Conservation (phyloP, 768 basidiomycete genomes). For the Clathrus columnatus region DNA sequence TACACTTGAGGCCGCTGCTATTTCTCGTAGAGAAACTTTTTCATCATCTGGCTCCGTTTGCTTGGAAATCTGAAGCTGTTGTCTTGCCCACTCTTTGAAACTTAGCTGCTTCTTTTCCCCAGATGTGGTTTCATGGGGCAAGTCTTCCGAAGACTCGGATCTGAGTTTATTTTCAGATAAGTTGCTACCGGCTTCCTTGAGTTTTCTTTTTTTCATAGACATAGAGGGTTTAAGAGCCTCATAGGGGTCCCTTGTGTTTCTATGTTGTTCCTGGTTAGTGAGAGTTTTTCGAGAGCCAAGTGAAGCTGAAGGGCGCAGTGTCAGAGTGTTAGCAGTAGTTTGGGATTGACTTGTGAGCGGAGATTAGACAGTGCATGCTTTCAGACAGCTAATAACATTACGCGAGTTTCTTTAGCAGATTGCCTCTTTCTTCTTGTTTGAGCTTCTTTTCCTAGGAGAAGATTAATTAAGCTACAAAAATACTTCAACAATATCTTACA, state of each 20-base stretch:
- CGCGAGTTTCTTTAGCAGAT: constrained; percentile 74
- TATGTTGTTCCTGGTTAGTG: constrained; percentile 52
- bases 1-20: constrained; percentile 1
- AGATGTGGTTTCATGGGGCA: too few species aligned
- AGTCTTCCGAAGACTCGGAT: too few species aligned
- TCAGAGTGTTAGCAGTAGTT: constrained; percentile 47
- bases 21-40: constrained; percentile 9
- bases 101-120: constrained; percentile 33
- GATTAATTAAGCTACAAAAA: not conserved
- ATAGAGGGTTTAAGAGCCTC: constrained; percentile 7
- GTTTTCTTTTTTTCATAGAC: constrained; percentile 17
- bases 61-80: constrained; percentile 55
- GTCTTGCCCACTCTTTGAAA: constrained; percentile 88
- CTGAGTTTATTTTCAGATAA: constrained; percentile 3
- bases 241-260: constrained; percentile 34
- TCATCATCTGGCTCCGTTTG: constrained; percentile 26
- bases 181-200: constrained; percentile 11
- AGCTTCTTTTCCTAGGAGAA: constrained; percentile 73
- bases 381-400: constrained; percentile 14
- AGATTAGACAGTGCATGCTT: constrained; percentile 18
- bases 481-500: constrained; percentile 34
- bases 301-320: constrained; percentile 72
- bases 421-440: constrained; percentile 76
- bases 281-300: constrained; percentile 65
- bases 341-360: constrained; percentile 58